These are phyloP conservation scores for Ophiocordyceps sinensis DNA, from an alignment of 2,329 filamentous ascomycete genomes.

Conservation along the genomic window DNA sequence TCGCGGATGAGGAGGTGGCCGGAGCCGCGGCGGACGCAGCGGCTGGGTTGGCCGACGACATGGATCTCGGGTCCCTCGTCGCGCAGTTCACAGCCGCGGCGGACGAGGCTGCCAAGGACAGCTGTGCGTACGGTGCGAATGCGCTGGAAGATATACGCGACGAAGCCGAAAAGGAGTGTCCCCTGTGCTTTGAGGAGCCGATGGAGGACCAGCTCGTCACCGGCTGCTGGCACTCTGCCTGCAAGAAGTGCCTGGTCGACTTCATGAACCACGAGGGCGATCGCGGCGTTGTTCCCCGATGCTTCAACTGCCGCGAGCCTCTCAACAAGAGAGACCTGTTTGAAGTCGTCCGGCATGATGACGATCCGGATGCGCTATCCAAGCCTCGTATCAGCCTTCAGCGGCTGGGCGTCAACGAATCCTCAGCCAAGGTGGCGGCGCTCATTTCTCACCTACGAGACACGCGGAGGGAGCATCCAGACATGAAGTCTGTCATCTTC, in stretches of 20 bases:
- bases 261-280: conserved; percentile 80
- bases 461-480: conserved; percentile 49
- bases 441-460: conserved; percentile 61
- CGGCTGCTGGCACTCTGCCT: conserved; percentile 94
- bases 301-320: conserved; percentile 78
- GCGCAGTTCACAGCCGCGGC: conserved; percentile 64
- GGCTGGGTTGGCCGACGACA: conserved; percentile 79
- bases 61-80: conserved; percentile 82
- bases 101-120: conserved; percentile 48
- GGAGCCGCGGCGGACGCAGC: conserved; percentile 58
- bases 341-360: conserved; percentile 73
- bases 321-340: conserved; percentile 80
- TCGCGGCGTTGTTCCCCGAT: conserved; percentile 61
- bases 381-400: conserved; percentile 44
- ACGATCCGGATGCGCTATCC: conserved; percentile 30
- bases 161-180: conserved; percentile 79
- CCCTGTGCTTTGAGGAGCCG: conserved; percentile 86
- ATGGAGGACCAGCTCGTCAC: conserved; percentile 93
- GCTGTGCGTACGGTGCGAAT: conserved; percentile 59
- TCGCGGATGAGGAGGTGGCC: conserved; percentile 79
- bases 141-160: conserved; percentile 84
- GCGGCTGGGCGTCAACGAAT: conserved; percentile 46
- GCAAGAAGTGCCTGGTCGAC: conserved; percentile 80
- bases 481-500: conserved; percentile 82
- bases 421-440: conserved; percentile 78